These are phyloP conservation scores for Tolypocladium tundrense DNA, from an alignment of 2,329 filamentous ascomycete genomes.

Conservation along the genomic window DNA sequence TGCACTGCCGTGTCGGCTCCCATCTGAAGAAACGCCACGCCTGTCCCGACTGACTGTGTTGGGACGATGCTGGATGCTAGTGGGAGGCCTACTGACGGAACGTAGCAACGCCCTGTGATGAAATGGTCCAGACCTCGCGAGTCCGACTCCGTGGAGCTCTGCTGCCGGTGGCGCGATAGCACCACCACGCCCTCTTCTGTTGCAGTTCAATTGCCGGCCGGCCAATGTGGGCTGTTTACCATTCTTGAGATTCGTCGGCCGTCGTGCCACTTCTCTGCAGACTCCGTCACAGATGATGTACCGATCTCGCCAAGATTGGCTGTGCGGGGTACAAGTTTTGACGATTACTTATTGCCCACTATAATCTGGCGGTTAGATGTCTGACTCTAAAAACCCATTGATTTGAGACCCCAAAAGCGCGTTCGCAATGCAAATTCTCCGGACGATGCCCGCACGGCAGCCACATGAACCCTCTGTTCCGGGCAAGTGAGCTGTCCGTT, in stretches of 20 bases:
- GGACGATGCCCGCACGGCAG: neutral
- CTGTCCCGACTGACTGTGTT: neutral
- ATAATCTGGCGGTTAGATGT: neutral
- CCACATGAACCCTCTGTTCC: neutral
- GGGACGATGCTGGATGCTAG: neutral
- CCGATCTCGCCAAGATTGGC: too few relatives aligned
- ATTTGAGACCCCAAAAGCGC: neutral
- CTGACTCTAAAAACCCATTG: neutral
- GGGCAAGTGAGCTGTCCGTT: neutral
- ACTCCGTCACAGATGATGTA: neutral
- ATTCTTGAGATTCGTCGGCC: neutral
- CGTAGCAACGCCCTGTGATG: neutral
- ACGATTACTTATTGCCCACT: neutral
- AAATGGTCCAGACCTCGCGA: neutral
- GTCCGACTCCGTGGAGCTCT: neutral
- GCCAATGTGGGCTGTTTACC: neutral
- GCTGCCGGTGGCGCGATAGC: neutral
- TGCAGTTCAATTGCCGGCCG: neutral
- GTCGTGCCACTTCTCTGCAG: neutral
- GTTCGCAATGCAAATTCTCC: neutral
- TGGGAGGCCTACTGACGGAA: neutral
- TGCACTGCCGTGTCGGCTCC: neutral
- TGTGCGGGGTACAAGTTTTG: too few relatives aligned
- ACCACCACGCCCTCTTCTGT: neutral
- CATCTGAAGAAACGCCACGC: neutral